Evolutionary conservation across 148 eudicot species (phyloP).

Genomic region (Amaranthus hypochondriacus): DNA sequence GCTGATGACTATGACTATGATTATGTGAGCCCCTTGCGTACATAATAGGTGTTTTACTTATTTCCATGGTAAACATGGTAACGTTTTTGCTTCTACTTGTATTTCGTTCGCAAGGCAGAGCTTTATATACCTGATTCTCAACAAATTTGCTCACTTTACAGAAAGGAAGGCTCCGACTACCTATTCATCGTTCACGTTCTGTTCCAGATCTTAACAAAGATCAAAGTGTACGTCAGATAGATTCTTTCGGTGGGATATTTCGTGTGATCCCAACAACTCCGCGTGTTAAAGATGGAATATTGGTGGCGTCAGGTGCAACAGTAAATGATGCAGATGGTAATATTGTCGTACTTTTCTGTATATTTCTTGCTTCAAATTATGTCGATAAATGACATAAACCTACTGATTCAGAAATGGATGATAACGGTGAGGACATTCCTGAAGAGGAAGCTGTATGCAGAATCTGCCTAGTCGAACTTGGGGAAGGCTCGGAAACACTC

Average conservation of each 20-base stretch:
- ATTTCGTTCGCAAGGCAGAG: no score
- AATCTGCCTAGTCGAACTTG: slow-evolving; percentile 87
- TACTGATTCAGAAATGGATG: slow-evolving; percentile 38
- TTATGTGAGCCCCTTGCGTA: no score
- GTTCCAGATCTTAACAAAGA: slow-evolving; percentile 74
- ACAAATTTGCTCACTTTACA: slow-evolving; percentile 30
- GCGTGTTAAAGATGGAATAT: slow-evolving; percentile 32
- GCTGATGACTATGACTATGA: no score
- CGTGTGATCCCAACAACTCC: slow-evolving; percentile 78
- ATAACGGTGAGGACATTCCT: slow-evolving; percentile 62
- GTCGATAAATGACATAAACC: not conserved
- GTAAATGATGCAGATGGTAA: slow-evolving; percentile 52
- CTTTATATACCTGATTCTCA: slow-evolving; percentile 20
- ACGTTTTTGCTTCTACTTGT: no score
- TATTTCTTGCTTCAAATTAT: not conserved
- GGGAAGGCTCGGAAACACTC: slow-evolving; percentile 76
- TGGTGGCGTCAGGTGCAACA: slow-evolving; percentile 25
- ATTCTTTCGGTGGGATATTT: slow-evolving; percentile 48
- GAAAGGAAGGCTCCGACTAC: slow-evolving; percentile 44
- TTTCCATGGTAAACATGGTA: no score
- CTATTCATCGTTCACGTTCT: slow-evolving; percentile 72
- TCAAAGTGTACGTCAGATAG: slow-evolving; percentile 43
- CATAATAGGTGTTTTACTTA: no score
- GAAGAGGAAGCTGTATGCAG: slow-evolving; percentile 99
- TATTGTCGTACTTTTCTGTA: slow-evolving; percentile 12